Evolutionary conservation across 2,329 filamentous ascomycete species (phyloP), one percentile per base, ranked within the genome.

Genomic region (Arthrobotrys iridis): DNA sequence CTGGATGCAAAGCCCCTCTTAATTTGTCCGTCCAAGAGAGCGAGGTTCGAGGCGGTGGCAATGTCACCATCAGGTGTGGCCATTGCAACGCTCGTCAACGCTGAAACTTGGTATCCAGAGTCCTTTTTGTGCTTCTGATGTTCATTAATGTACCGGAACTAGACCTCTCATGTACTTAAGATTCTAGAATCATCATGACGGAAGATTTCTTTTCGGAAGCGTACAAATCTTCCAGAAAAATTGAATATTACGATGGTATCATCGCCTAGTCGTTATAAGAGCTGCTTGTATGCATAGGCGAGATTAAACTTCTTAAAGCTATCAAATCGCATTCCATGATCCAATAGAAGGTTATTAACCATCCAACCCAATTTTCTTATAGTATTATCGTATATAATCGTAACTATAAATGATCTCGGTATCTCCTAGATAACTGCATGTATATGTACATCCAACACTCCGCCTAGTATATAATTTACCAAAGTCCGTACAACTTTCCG

Each of bases 81-180:
- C n/a, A 26, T 45, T 73, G 68, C 30, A 73, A 65, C 26, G 50
- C 68, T 26, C 68, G 59, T 4, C 68, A 73, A 28, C 59, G 65
- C 26, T 68, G 26, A 35, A 18, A 2, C 28, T 20, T 40, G 40
- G n/a, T n/a, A n/a, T n/a, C n/a, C n/a, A n/a, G 10, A 22, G 20
- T 18, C 40, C 35, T 43, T 20, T 43, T 22, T 22, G 6, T 6
- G 8, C 13, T n/a, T 30, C 35, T 40, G 15, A 15, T n/a, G 10
- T 10, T 43, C 2, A 22, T 6, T 8, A 22, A 8, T 10, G 13
- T 11, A 20, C 13, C n/a, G 8, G 26, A 20, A 52, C 20, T 6
- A 2, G 11, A 15, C 11, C 33, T 35, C 28, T 33, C 11, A 8
- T 33, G 6, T 52, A 8, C 26, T 10, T 50, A 30, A 20, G 1